Evolutionary conservation across 495 filamentous ascomycete genomes (phyloP).

Genomic region (Neurospora sp.): DNA sequence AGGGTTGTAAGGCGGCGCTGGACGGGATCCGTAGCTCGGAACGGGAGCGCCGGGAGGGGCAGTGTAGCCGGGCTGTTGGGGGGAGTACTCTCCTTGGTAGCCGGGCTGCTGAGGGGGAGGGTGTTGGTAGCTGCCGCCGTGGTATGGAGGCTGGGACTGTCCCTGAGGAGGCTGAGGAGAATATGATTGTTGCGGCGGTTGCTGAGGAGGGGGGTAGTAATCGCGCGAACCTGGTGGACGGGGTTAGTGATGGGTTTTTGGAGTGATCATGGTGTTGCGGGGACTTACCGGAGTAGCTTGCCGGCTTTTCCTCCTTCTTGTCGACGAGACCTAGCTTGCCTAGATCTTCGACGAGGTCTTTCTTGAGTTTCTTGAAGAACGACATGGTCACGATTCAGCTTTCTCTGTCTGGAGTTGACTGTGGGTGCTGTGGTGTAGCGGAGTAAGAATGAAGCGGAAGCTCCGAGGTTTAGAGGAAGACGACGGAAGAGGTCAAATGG

Average conservation of each 20-base stretch:
- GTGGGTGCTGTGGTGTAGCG: background rate
- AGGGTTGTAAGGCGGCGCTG: slow-evolving; percentile 32
- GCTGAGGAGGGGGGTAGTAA: slow-evolving; percentile 6
- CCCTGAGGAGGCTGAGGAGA: slow-evolving; percentile 13
- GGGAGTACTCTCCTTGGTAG: slow-evolving; percentile 3
- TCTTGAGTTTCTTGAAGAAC: slow-evolving; percentile 21
- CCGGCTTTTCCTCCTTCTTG: slow-evolving; percentile 11
- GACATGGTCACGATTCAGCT: slow-evolving; percentile 12
- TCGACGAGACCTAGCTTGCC: slow-evolving; percentile 11
- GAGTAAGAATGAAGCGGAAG: background rate
- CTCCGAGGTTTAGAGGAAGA: background rate
- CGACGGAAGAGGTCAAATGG: background rate
- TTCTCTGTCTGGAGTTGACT: background rate
- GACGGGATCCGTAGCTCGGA: slow-evolving; percentile 6
- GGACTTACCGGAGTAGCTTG: slow-evolving; percentile 1
- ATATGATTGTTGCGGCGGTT: slow-evolving; percentile 5
- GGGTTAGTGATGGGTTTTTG: background rate
- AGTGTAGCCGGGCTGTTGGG: slow-evolving; percentile 6
- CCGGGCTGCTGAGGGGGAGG: slow-evolving; percentile 7
- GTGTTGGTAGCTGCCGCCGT: slow-evolving; percentile 17
- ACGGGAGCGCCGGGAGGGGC: slow-evolving; percentile 4
- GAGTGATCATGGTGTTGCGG: background rate
- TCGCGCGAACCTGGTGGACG: background rate
- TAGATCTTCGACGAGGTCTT: slow-evolving; percentile 14
- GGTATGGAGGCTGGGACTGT: slow-evolving; percentile 14